Evolutionary conservation across 2,329 filamentous ascomycete species (phyloP).

Genomic region (Xenoacremonium recifei): DNA sequence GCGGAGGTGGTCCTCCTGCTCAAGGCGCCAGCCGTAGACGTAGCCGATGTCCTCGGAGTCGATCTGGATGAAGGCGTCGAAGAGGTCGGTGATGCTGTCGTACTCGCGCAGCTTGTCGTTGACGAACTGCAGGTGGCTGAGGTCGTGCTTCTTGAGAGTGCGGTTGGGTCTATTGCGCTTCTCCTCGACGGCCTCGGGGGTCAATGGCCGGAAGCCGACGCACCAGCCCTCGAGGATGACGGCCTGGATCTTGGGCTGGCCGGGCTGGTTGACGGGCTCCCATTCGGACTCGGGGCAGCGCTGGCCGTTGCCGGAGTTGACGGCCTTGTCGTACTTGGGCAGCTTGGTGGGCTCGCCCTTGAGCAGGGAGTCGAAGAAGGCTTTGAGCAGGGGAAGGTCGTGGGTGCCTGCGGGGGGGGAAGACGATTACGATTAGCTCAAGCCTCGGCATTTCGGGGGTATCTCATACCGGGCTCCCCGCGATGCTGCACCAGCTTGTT

Average conservation of each 20-base stretch:
- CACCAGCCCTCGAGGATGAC: conserved; percentile 91
- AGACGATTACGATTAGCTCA: conserved; percentile 7
- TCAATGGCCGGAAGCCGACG: conserved; percentile 73
- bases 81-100: conserved; percentile 46
- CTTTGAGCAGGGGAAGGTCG: conserved; percentile 63
- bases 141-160: conserved; percentile 46
- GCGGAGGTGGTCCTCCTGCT: conserved; percentile 75
- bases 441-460: background rate
- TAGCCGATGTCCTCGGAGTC: conserved; percentile 70
- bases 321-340: conserved; percentile 82
- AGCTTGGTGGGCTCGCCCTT: conserved; percentile 53
- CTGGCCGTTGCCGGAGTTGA: conserved; percentile 73
- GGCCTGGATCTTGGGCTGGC: conserved; percentile 53
- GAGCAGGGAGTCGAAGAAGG: conserved; percentile 61
- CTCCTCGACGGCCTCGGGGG: conserved; percentile 48
- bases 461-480: conserved; percentile 66
- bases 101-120: conserved; percentile 49
- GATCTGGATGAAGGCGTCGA: conserved; percentile 57
- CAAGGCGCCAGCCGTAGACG: conserved; percentile 80
- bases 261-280: conserved; percentile 53
- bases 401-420: conserved; percentile 62
- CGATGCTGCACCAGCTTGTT: conserved; percentile 79
- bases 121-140: conserved; percentile 50
- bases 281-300: conserved; percentile 63
- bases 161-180: conserved; percentile 50